Evolutionary conservation across 2,329 filamentous ascomycete genomes (phyloP), one percentile per base, ranked within the genome.

Genomic region (Ophiobolus disseminans): DNA sequence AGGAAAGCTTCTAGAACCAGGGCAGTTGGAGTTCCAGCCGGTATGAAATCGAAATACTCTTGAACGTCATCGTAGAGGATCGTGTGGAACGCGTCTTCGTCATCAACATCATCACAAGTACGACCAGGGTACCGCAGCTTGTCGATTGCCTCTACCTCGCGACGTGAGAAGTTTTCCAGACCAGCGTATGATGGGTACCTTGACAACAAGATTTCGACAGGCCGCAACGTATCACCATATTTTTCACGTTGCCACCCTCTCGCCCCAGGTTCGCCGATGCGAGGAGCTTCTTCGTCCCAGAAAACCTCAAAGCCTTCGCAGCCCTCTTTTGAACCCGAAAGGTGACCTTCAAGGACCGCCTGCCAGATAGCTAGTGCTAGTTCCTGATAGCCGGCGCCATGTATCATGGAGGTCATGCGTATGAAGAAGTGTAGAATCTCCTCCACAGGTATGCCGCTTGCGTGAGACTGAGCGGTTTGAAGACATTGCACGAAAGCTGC

Each of bases 281-380:
- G 83, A 0, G 88, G 78, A 0, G 85, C 80, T 65, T 97, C 93
- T 47, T 86, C 89, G 50, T 96, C 91, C 94, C 94, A 97, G 55
- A 94, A 96, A 2, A 86, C 80, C 38, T 82, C 77, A 53, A 96
- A 89, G 1, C 1, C 1, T 41, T 20, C 10, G 26, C 16, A 17
- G 44, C 21, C 4, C 86, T 22, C 84, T 4, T 78, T 77, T n/a
- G 88, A 85, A 3, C 78, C 78, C 37, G 84, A 85, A 50, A 91
- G 82, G 14, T 83, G 85, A 42, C 88, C 78, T 65, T 97, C 93
- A 0, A 97, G 73, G 1, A 89, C 62, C 5, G 85, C 89, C 73
- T 97, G 93, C 91, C 93, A 97, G 4, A 88, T 80, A 8, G 87
- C 90, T 3, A 89, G 77, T 1, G 90, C 87, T 22, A 90, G 77